These are phyloP conservation scores for Aphanocladium album DNA, from an alignment of 2,329 filamentous ascomycete genomes.

Conservation along the genomic window DNA sequence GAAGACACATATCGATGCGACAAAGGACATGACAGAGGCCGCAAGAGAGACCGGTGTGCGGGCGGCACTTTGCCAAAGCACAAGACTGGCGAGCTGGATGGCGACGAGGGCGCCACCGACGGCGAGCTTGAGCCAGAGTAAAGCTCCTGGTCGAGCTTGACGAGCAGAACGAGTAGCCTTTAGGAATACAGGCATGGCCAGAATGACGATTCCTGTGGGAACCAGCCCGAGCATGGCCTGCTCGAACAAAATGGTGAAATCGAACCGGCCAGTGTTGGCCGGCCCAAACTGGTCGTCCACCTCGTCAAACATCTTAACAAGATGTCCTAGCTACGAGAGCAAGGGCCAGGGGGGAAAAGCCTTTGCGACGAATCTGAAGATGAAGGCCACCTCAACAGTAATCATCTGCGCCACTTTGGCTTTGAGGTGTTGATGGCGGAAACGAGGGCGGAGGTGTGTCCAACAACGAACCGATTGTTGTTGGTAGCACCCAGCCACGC, in stretches of 20 bases:
- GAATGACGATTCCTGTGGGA: not conserved
- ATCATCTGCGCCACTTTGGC: too few relatives aligned
- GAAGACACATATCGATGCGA: constrained; percentile 24
- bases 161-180: not conserved
- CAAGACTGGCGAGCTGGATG: constrained; percentile 22
- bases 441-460: too few relatives aligned
- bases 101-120: rapidly evolving
- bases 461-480: too few relatives aligned
- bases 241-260: not conserved
- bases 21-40: constrained; percentile 22
- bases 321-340: not conserved
- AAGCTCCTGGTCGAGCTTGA: not conserved
- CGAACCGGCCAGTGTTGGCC: not conserved
- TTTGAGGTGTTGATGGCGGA: too few relatives aligned
- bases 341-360: not conserved
- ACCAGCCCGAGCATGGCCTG: constrained; percentile 1
- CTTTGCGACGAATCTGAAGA: not conserved
- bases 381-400: not conserved
- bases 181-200: not conserved
- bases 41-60: constrained; percentile 24
- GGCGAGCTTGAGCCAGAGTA: constrained; percentile 22
- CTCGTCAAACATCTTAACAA: not conserved
- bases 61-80: constrained; percentile 21
- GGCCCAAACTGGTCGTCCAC: not conserved
- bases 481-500: too few relatives aligned